Evolutionary conservation across 192 early-diverging fungal genomes (phyloP), one percentile per base, ranked within the genome.

Genomic region (Gigaspora rosea): DNA sequence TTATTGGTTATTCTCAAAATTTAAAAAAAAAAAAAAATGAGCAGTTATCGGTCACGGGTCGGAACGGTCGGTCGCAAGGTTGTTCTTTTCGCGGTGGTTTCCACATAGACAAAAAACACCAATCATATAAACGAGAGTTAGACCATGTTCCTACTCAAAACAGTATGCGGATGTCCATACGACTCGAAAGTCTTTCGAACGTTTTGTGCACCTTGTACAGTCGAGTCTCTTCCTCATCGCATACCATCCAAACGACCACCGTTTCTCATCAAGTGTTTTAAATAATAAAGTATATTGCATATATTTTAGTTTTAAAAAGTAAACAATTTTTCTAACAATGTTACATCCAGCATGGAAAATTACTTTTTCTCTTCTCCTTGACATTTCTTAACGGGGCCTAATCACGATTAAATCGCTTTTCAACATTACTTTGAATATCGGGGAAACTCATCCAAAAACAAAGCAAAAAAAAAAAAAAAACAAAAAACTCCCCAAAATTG

Each of bases 31-130:
- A 27, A 27, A 27, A 27, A 27, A 27, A 27, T 74, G 56, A 48
- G 56, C 48, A 48, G 59, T 48, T 48, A 48, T 74, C 59, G 73
- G 73, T 62, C n/a, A 49, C 73, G 73, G 46, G 48, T 48, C 73
- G 73, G 73, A 74, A 62, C 73, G 73, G 73, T 63, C 73, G 73
- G 73, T 74, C 73, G 73, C 57, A 58, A 74, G 56, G 46, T 59
- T 74, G 47, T 48, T 11, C 49, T 70, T 71, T 22, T 56, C 59
- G 46, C 33, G 59, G 73, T 47, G 73, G 46, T 62, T 74, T 62
- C 73, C 56, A 62, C n/a, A 74, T 74, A 27, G 56, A 74, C 27
- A 46, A 57, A 57, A 57, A 54, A 49, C n/a, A 54, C 51, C 51
- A 27, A 27, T 57, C 52, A 73, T 73, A 33, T 73, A 73, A 73